Conservation (phyloP, 768 basidiomycete species). For the Astraeus odoratus region DNA sequence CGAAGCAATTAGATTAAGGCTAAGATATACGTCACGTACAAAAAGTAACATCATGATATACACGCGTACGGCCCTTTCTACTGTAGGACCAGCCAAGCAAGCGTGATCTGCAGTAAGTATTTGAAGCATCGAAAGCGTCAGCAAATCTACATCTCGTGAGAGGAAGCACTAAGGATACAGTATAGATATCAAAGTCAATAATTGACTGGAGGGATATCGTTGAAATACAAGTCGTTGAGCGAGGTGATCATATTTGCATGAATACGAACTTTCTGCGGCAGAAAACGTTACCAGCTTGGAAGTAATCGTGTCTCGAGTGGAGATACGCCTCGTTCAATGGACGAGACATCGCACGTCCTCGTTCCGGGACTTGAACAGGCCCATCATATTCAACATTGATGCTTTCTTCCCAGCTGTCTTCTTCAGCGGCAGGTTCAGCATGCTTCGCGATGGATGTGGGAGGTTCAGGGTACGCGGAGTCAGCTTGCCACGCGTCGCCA, state of each 20-base stretch:
- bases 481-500: slow-evolving; percentile 1
- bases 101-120: not conserved
- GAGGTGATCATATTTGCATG: no score
- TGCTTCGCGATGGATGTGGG: slow-evolving; percentile 4
- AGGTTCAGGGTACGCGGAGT: slow-evolving; percentile 5
- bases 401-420: slow-evolving; percentile 18
- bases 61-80: not conserved
- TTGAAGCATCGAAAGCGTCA: not conserved
- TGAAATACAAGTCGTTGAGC: no score
- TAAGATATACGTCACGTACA: not conserved
- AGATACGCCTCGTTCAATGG: slow-evolving; percentile 5
- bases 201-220: not conserved
- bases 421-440: slow-evolving; percentile 8
- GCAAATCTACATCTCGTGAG: not conserved
- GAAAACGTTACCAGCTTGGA: not conserved
- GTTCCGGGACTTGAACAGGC: slow-evolving; percentile 25
- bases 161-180: not conserved
- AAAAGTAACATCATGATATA: not conserved
- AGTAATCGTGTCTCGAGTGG: no score
- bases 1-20: not conserved
- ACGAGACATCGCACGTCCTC: slow-evolving; percentile 6
- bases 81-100: not conserved
- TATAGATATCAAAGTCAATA: not conserved
- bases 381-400: slow-evolving; percentile 22
- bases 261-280: not conserved